Evolutionary conservation across 1,284 basidiomycete genomes (phyloP).

Genomic region (Cryptococcus sp.): DNA sequence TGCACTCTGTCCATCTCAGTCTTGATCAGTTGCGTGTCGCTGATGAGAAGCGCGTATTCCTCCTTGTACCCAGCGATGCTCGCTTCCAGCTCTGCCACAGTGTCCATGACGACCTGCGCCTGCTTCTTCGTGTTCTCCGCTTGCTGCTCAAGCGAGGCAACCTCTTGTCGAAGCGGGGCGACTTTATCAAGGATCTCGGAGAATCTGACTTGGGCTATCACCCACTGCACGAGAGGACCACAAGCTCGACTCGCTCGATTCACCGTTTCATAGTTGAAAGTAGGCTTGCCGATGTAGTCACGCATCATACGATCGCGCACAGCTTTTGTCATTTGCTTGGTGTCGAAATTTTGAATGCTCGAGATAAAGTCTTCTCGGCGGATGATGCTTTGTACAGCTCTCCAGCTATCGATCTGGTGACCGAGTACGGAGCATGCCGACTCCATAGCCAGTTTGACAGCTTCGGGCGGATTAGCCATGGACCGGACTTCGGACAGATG

Average conservation of each 20-base stretch:
- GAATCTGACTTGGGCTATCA: conserved; percentile 93
- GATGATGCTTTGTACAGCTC: conserved; percentile 93
- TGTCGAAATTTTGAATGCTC: conserved; percentile 96
- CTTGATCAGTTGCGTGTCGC: conserved; percentile 96
- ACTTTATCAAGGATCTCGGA: conserved; percentile 98
- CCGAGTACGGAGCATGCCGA: conserved; percentile 98
- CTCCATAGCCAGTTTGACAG: conserved; percentile 98
- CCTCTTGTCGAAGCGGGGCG: conserved; percentile 93
- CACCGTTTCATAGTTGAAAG: conserved; percentile 94
- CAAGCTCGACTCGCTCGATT: conserved; percentile 96
- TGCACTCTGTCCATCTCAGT: conserved; percentile 97
- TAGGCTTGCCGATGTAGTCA: conserved; percentile 87
- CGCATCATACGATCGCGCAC: conserved; percentile 90
- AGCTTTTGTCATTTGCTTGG: conserved; percentile 84
- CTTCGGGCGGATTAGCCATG: conserved; percentile 98
- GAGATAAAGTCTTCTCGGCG: conserved; percentile 97
- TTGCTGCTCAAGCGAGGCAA: conserved; percentile 86
- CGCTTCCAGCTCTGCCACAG: conserved; percentile 88
- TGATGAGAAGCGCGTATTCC: conserved; percentile 95
- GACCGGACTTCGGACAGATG: conserved; percentile 96
- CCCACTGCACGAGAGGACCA: conserved; percentile 98
- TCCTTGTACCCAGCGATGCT: conserved; percentile 96
- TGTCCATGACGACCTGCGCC: conserved; percentile 82
- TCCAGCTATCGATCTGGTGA: conserved; percentile 91
- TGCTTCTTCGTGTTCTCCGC: conserved; percentile 92